These are phyloP conservation scores for Rickenella mellea DNA, from an alignment of 768 basidiomycete species.

Conservation along the genomic window DNA sequence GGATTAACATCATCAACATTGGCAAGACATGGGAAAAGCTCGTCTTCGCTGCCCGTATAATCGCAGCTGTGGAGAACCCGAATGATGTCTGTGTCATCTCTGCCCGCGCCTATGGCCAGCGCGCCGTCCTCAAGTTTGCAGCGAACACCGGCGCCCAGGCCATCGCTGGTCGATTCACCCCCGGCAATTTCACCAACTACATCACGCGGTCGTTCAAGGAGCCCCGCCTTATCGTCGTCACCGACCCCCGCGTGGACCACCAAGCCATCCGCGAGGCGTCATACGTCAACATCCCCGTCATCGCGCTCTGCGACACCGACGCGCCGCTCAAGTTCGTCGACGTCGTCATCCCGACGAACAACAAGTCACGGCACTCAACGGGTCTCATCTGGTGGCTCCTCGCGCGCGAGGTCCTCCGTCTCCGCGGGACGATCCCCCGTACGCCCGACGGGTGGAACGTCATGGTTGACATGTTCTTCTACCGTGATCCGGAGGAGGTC, in stretches of 20 bases:
- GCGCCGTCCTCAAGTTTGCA: slow-evolving; percentile 97
- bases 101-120: slow-evolving; percentile 97
- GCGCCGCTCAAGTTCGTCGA: slow-evolving; percentile 97
- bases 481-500: slow-evolving; percentile 98
- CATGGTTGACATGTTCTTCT: slow-evolving; percentile 99
- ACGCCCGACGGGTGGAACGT: slow-evolving; percentile 92
- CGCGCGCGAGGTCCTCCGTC: slow-evolving; percentile 91
- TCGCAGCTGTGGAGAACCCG: slow-evolving; percentile 96
- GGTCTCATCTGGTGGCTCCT: slow-evolving; percentile 98
- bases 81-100: slow-evolving; percentile 97
- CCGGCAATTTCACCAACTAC: slow-evolving; percentile 99
- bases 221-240: slow-evolving; percentile 95
- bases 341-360: slow-evolving; percentile 97
- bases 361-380: slow-evolving; percentile 96
- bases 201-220: slow-evolving; percentile 99
- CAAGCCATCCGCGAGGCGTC: slow-evolving; percentile 99
- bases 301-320: slow-evolving; percentile 98
- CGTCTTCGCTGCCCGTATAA: slow-evolving; percentile 94
- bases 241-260: slow-evolving; percentile 99
- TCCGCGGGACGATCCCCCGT: slow-evolving; percentile 89
- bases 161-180: slow-evolving; percentile 98
- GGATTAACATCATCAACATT: slow-evolving; percentile 94
- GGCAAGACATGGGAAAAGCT: slow-evolving; percentile 99
- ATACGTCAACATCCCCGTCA: slow-evolving; percentile 99
- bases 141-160: slow-evolving; percentile 97